Evolutionary conservation across 73 alveolate genomes (phyloP).

Genomic region (Paramecium biaurelia): DNA sequence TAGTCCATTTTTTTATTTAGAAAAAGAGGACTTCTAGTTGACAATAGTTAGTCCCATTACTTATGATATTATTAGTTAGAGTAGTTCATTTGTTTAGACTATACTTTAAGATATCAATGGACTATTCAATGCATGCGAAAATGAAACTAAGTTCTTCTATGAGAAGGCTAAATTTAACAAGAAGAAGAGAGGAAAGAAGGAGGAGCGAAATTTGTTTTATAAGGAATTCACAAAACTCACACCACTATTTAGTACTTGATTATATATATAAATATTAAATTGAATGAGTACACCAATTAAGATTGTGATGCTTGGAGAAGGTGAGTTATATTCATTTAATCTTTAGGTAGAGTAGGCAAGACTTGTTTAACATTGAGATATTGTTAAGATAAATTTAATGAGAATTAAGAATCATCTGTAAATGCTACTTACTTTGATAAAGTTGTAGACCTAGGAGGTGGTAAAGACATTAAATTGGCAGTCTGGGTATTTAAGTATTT

Average conservation of each 20-base stretch:
- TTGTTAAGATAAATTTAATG: slow-evolving; percentile 79
- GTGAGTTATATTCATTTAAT: background rate
- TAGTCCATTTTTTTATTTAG: slow-evolving; percentile 7
- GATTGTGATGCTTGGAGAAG: slow-evolving; percentile 48
- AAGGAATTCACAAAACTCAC: slow-evolving; percentile 20
- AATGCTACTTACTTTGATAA: slow-evolving; percentile 86
- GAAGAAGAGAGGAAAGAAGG: slow-evolving; percentile 39
- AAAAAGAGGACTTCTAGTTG: background rate
- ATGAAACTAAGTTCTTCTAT: slow-evolving; percentile 36
- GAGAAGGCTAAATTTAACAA: slow-evolving; percentile 20
- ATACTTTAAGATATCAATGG: background rate
- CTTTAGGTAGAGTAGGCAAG: slow-evolving; percentile 86
- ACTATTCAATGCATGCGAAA: background rate
- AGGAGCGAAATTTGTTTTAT: slow-evolving; percentile 11
- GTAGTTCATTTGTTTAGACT: slow-evolving; percentile 24
- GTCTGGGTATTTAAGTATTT: slow-evolving; percentile 63
- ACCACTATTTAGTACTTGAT: slow-evolving; percentile 50
- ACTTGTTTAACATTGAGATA: slow-evolving; percentile 83
- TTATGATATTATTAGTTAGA: background rate
- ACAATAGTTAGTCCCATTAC: slow-evolving; percentile 15
- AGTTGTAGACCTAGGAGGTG: slow-evolving; percentile 64
- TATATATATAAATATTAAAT: background rate
- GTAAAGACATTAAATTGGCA: slow-evolving; percentile 62
- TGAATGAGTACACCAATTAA: background rate
- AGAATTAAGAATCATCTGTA: slow-evolving; percentile 74